Evolutionary conservation across 2,329 filamentous ascomycete species (phyloP).

Genomic region (Pseudogymnoascus sp.): DNA sequence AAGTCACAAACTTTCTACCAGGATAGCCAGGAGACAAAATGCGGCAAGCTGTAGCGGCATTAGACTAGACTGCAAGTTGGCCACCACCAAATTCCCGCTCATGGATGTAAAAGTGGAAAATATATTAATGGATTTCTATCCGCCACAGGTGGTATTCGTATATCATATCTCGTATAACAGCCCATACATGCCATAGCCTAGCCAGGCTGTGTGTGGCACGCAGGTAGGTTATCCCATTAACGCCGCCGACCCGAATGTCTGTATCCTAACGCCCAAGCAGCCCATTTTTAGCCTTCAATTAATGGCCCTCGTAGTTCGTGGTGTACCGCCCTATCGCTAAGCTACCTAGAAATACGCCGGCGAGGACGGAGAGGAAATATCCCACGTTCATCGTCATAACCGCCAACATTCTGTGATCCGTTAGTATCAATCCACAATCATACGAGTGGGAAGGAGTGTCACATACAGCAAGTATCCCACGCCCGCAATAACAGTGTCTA

Average conservation of each 20-base stretch:
- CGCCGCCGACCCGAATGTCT: not conserved
- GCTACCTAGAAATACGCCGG: slow-evolving; percentile 77
- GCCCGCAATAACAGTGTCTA: slow-evolving; percentile 67
- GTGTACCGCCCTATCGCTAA: slow-evolving; percentile 38
- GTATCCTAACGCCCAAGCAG: slow-evolving; percentile 1
- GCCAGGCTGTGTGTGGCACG: not conserved
- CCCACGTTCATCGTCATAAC: slow-evolving; percentile 87
- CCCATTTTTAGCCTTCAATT: not conserved
- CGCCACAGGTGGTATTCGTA: not conserved
- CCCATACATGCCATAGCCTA: not conserved
- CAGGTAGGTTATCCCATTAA: not conserved
- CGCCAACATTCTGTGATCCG: slow-evolving; percentile 66
- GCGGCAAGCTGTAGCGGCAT: not conserved
- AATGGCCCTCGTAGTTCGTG: slow-evolving; percentile 9
- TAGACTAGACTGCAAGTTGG: too few species aligned
- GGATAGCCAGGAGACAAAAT: not conserved
- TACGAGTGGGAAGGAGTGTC: not conserved
- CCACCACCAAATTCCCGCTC: not conserved
- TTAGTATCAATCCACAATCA: slow-evolving; percentile 12
- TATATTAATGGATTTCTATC: not conserved
- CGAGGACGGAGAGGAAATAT: slow-evolving; percentile 75
- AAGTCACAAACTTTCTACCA: not conserved
- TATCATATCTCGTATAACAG: not conserved
- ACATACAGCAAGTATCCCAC: slow-evolving; percentile 82
- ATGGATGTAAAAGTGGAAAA: not conserved